Evolutionary conservation across 371 early-diverging fungal genomes (phyloP).

Genomic region (Mortierella sp.): DNA sequence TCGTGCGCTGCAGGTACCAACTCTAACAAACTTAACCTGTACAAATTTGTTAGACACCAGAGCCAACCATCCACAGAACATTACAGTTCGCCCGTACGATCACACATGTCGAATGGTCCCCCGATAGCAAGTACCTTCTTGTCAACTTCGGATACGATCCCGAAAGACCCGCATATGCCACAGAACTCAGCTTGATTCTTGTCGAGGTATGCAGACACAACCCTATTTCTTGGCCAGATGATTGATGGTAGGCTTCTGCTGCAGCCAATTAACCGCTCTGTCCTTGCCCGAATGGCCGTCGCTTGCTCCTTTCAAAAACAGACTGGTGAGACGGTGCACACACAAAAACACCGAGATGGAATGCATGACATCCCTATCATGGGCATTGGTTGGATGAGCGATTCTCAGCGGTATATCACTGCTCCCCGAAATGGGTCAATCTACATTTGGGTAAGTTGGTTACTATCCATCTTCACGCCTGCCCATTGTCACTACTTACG

Average conservation of each 20-base stretch:
- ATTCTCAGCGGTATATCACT: slow-evolving; percentile 30
- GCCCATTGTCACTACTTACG: no score
- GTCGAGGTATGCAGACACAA: slow-evolving; percentile 16
- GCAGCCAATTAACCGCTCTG: no score
- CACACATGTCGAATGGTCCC: slow-evolving; percentile 39
- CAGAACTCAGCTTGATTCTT: slow-evolving; percentile 30
- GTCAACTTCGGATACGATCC: slow-evolving; percentile 36
- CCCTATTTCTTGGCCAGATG: background rate
- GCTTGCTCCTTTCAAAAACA: no score
- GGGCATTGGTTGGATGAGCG: slow-evolving; percentile 34
- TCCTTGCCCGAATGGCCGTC: no score
- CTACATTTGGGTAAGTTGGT: slow-evolving; percentile 34
- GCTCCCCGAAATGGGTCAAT: slow-evolving; percentile 10
- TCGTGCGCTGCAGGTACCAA: background rate
- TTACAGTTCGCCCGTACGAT: slow-evolving; percentile 31
- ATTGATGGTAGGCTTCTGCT: no score
- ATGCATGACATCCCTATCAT: slow-evolving; percentile 10
- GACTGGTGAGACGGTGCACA: slow-evolving; percentile 28
- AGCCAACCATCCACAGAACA: slow-evolving; percentile 28
- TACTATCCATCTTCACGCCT: no score
- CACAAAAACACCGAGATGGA: slow-evolving; percentile 14
- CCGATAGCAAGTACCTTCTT: slow-evolving; percentile 36
- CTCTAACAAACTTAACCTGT: background rate
- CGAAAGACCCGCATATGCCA: slow-evolving; percentile 5
- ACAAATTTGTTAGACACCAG: slow-evolving; percentile 13